Evolutionary conservation across 257 asterid genomes (phyloP).

Genomic region (Lavandula angustifolia): DNA sequence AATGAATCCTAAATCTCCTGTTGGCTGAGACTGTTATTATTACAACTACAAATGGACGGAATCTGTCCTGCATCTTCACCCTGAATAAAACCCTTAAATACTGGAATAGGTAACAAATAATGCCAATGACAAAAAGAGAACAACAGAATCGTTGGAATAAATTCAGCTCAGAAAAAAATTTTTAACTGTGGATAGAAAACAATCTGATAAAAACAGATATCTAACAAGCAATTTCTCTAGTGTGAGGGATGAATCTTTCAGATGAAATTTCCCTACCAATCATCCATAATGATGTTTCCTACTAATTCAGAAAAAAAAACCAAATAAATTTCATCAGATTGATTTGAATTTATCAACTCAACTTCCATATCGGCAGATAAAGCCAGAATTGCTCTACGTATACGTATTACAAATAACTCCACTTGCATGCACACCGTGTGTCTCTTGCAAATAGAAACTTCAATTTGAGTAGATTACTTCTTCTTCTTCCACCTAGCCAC

Average conservation of each 20-base stretch:
- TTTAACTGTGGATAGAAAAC: background rate
- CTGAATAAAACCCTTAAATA: constrained; percentile 3
- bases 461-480: constrained; percentile 36
- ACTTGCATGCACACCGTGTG: constrained; percentile 92
- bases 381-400: constrained; percentile 62
- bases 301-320: constrained; percentile 19
- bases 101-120: constrained; percentile 12
- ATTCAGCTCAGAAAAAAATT: constrained; percentile 5
- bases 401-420: constrained; percentile 56
- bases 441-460: constrained; percentile 42
- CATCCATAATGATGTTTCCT: constrained; percentile 23
- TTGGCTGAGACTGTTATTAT: background rate
- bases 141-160: constrained; percentile 15
- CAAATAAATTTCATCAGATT: constrained; percentile 24
- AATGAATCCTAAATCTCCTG: constrained; percentile 23
- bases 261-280: constrained; percentile 26
- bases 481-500: constrained; percentile 45
- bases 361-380: constrained; percentile 53
- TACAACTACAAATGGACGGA: constrained; percentile 7
- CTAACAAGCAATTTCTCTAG: constrained; percentile 6
- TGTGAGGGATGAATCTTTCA: constrained; percentile 15
- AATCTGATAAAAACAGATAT: constrained; percentile 1
- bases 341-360: constrained; percentile 40
- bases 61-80: background rate
- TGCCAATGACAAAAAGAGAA: constrained; percentile 1